Evolutionary conservation across 768 basidiomycete species (phyloP), one percentile per base, ranked within the genome.

Genomic region (Rhizopogon sp.): DNA sequence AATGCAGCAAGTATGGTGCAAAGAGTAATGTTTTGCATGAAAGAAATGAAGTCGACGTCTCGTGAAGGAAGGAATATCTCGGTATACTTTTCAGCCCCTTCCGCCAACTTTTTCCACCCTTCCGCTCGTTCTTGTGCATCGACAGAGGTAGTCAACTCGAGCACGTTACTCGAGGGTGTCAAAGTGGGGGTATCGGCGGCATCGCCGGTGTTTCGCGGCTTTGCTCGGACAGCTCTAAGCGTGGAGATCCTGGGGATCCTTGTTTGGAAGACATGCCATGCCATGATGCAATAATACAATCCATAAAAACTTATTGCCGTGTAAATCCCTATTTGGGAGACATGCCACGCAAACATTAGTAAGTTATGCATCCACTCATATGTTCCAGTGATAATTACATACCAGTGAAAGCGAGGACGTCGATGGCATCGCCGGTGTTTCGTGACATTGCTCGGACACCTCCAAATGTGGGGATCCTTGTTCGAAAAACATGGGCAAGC

Each of bases 1-100:
- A 85, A 68, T 2, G 72, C 76, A 14, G 72, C 60, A 25, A 79
- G 64, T 28, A 80, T 71, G 5, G 70, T 64, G 16, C 73, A 72
- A 22, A 83, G 69, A n/a, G 76, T 74, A 39, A 76, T 64, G 22
- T 71, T 65, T 53, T 79, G 80, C 8, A 83, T 58, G 58, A 79
- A 76, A 0, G 56, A 54, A 52, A 74, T 71, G 56, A 77, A 77
- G 1, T 68, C 56, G 25, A 65, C 2, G 14, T 11, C 40, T 3
- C 50, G 25, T 1, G 2, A 9, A 0, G 60, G 59, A 0, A 68
- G 54, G 40, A 65, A 64, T 3, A 37, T 49, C 3, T 49, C 33
- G 8, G 47, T 49, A 22, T 20, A 49, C 16, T 37, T 49, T 22
- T 49, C 35, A 3, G 47, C 22, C 9, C 47, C 37, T 22, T 22